phyloP scores from a whole-genome alignment of 140 eudicot species.

The Anethum foeniculum region DNA sequence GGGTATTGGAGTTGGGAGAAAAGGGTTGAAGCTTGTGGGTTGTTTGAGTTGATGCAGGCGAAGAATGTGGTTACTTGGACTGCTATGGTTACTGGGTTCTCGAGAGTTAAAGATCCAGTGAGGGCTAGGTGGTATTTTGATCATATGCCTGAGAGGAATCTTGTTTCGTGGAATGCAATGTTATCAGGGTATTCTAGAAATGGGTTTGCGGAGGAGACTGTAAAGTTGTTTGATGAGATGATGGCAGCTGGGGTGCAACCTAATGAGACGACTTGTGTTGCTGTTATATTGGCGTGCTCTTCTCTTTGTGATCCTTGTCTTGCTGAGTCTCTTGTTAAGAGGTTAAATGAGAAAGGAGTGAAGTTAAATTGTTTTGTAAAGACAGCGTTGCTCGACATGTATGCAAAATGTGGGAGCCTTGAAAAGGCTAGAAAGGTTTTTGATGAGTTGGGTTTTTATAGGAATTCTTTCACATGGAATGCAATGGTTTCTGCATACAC shows the following conservation, averaged over 20 bases:
- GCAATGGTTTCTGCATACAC: slow-evolving; percentile 71
- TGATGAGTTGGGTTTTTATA: slow-evolving; percentile 34
- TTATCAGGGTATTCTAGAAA: slow-evolving; percentile 66
- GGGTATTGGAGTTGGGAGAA: slow-evolving; percentile 70
- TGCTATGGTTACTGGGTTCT: slow-evolving; percentile 66
- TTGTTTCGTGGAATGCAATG: slow-evolving; percentile 89
- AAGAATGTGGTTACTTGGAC: slow-evolving; percentile 69
- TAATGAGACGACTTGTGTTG: slow-evolving; percentile 62
- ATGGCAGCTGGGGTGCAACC: slow-evolving; percentile 31
- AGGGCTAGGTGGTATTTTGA: slow-evolving; percentile 53
- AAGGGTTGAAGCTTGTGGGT: slow-evolving; percentile 38
- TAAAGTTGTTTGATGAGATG: slow-evolving; percentile 44
- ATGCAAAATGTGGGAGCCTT: slow-evolving; percentile 71
- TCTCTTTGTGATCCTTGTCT: slow-evolving; percentile 40
- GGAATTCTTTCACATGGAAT: slow-evolving; percentile 59
- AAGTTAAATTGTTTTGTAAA: slow-evolving; percentile 33
- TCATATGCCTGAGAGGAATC: slow-evolving; percentile 47
- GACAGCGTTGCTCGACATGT: slow-evolving; percentile 66
- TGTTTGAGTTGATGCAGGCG: slow-evolving; percentile 49
- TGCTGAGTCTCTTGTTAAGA: slow-evolving; percentile 38
- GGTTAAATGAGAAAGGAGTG: slow-evolving; percentile 32
- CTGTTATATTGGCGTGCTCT: slow-evolving; percentile 53
- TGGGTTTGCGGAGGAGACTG: slow-evolving; percentile 49
- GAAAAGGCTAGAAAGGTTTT: slow-evolving; percentile 54
- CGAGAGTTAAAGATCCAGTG: slow-evolving; percentile 40